A percentile compares a stretch with the other conserved stretches of the same genome.
Conservation (phyloP, 352 stramenopile species). For the Aphanomyces astaci region DNA sequence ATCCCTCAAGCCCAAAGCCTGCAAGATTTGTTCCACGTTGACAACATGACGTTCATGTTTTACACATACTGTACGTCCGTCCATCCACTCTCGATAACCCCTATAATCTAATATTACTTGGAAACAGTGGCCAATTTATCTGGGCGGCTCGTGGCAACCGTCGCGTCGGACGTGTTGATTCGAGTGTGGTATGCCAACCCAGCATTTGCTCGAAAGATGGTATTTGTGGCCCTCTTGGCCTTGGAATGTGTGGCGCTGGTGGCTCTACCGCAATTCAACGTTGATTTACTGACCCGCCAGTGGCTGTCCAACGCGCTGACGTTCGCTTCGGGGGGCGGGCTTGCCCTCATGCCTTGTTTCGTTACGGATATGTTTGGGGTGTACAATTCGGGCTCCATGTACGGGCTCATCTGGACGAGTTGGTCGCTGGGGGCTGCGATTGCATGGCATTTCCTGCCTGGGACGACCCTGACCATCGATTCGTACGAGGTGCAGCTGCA, state of each 20-base stretch:
- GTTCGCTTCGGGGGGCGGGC: background rate
- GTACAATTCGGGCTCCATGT: background rate
- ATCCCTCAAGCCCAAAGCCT: background rate
- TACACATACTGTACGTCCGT: background rate
- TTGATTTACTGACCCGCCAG: background rate
- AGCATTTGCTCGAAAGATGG: conserved; percentile 10
- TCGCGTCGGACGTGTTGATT: conserved; percentile 12
- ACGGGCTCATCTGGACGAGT: conserved; percentile 15
- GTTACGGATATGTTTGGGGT: conserved; percentile 3
- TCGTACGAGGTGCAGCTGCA: background rate
- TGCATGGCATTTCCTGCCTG: background rate
- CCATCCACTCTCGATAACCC: background rate
- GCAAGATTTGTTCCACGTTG: background rate
- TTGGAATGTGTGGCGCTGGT: background rate
- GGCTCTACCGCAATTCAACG: background rate
- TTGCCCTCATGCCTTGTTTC: background rate
- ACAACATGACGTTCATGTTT: background rate
- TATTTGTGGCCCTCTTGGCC: background rate
- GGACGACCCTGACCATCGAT: background rate
- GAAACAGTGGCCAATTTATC: background rate
- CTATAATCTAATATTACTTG: too few species aligned
- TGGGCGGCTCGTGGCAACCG: background rate
- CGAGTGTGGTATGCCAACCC: conserved; percentile 22
- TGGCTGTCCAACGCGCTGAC: background rate
- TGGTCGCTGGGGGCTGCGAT: conserved; percentile 9